Evolutionary conservation across 2,329 filamentous ascomycete species (phyloP).

Genomic region (Pestalotiopsis sp.): DNA sequence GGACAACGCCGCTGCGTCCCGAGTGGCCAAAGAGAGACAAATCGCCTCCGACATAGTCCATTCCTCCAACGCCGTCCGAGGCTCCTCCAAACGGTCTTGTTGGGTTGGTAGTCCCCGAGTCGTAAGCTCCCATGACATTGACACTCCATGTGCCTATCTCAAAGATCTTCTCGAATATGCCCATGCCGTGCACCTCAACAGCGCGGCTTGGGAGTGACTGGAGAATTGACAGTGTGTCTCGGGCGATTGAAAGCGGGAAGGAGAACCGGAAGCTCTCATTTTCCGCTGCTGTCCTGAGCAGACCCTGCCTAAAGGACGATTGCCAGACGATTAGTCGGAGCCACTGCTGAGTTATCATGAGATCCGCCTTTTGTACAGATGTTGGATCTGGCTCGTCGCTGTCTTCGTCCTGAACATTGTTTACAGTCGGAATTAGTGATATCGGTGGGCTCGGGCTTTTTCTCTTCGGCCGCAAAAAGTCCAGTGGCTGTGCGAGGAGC

Average conservation of each 20-base stretch:
- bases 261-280: constrained; percentile 64
- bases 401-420: constrained; percentile 21
- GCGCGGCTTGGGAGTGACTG: constrained; percentile 41
- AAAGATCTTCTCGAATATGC: constrained; percentile 53
- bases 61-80: constrained; percentile 24
- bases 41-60: constrained; percentile 35
- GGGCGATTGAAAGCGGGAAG: constrained; percentile 64
- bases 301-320: constrained; percentile 66
- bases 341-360: constrained; percentile 73
- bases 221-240: constrained; percentile 53
- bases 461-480: constrained; percentile 29
- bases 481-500: constrained; percentile 33
- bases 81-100: constrained; percentile 22
- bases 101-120: constrained; percentile 23
- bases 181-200: constrained; percentile 51
- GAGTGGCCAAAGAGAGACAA: constrained; percentile 32
- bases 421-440: neutral
- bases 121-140: constrained; percentile 42
- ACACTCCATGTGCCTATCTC: constrained; percentile 48
- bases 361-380: constrained; percentile 69
- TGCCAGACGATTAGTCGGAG: constrained; percentile 74
- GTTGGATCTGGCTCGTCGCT: constrained; percentile 53
- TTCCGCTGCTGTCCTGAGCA: constrained; percentile 59
- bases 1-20: constrained; percentile 32
- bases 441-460: constrained; percentile 14